Evolutionary conservation across 192 early-diverging fungal genomes (phyloP), one percentile per base, ranked within the genome.

Genomic region (Entophlyctis helioformis): DNA sequence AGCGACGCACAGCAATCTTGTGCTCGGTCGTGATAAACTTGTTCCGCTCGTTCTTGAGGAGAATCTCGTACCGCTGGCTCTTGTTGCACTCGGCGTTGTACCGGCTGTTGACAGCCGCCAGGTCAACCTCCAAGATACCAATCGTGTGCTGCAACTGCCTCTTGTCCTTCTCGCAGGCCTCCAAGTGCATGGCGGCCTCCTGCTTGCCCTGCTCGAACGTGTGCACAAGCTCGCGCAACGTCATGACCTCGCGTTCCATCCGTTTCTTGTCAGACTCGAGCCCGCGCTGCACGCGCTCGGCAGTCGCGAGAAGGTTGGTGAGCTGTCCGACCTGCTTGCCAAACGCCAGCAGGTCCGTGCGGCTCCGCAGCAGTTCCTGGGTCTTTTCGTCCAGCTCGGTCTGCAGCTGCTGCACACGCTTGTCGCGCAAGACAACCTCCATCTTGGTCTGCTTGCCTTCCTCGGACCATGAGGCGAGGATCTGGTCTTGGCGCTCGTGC

Each of bases 391-490:
- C 67, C n/a, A 68, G 31, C 19, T 39, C 57, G 11, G 41, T 12
- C 38, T 74, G 67, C 0, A 75, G 48, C 35, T 63, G 51, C 36
- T 39, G 52, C 1, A 76, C 44, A 15, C 54, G 29, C 39, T 74
- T 74, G 48, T 76, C 74, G 13, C 65, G 38, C 39, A 74, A 28
- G 1, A 71, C 42, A 16, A 71, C 36, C 46, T 76, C 74, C 74
- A 74, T 71, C 48, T 59, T 63, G 27, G 40, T 38, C 27, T 21
- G 37, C 28, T 55, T 63, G 23, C 40, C 9, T 33, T 50, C 51
- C 49, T 49, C 32, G 33, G 19, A 16, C 2, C 25, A 26, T 38
- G 36, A 46, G 22, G 25, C 40, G n/a, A 47, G 15, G 39, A 35
- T 38, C 23, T 23, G 11, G 15, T 44, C 53, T 13, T 56, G 36